Evolutionary conservation across 2,329 filamentous ascomycete genomes (phyloP), one percentile per base, ranked within the genome.

Genomic region (Nemania abortiva): DNA sequence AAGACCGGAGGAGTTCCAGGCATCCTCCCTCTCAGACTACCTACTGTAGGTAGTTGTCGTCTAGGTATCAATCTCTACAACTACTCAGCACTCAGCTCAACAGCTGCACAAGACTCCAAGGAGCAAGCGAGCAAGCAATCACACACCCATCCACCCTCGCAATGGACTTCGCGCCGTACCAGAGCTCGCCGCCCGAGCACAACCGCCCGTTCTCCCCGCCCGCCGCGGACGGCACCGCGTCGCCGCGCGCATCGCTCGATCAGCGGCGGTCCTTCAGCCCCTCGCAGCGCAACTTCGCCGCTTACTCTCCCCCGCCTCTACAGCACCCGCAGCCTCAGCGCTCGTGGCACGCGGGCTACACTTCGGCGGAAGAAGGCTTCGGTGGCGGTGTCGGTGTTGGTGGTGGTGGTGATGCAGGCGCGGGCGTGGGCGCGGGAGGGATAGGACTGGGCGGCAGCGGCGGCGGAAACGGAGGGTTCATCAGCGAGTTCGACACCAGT

Each of bases 101-200:
- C 42, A 11, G 37, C 45, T 27, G 20, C 61, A 24, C 42, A n/a
- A 49, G 55, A 27, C 39, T 18, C 39, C 11, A 15, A 42, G 11
- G 39, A 42, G 27, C 6, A 54, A 20, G 6, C 29, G 15, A 34
- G 10, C n/a, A 42, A 24, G 39, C 6, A 27, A 27, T 27, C 24
- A 27, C 24, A 2, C 24, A 27, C 24, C 24, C 24, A 27, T 5
- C 24, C 24, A 27, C 5, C 24, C 27, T 71, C 69, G 83, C 75
- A 65, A 96, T 96, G 92, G 93, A 98, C 84, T 99, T 98, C 80
- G 96, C 96, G 54, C 96, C 96, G 45, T 99, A 98, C 83, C 96
- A 98, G 84, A 95, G 95, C 81, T 92, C 92, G 57, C 92, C 92
- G 18, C 96, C 96, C 10, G 95, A 98, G 83, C 87, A 91, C 75